These are phyloP conservation scores for Phialocephala subalpina DNA, from an alignment of 2,329 filamentous ascomycete species.

Conservation along the genomic window DNA sequence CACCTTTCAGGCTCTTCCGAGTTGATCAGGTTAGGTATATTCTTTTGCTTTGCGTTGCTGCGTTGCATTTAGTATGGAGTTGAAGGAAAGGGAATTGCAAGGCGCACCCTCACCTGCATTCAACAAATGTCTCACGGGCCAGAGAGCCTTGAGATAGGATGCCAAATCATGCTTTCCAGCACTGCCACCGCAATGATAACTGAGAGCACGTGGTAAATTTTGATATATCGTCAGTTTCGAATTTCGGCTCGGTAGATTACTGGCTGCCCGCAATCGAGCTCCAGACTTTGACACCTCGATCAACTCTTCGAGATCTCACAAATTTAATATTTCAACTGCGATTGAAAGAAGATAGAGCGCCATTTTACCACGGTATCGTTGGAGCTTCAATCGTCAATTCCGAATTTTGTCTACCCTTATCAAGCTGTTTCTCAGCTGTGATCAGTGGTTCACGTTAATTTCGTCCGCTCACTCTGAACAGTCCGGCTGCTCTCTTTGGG, in stretches of 20 bases:
- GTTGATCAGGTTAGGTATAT: background rate
- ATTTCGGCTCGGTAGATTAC: background rate
- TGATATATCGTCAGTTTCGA: background rate
- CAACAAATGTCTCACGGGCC: background rate
- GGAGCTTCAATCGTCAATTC: background rate
- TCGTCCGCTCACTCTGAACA: background rate
- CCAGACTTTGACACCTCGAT: background rate
- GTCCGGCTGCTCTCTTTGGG: too few species aligned
- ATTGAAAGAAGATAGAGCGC: background rate
- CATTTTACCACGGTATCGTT: too few species aligned
- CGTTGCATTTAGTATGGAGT: background rate
- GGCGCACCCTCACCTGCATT: background rate
- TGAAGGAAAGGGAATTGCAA: background rate
- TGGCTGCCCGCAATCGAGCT: background rate
- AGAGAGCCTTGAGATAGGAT: background rate
- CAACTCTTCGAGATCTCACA: background rate
- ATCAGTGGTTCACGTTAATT: background rate
- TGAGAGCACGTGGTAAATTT: background rate
- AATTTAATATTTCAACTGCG: background rate
- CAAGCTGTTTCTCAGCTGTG: background rate
- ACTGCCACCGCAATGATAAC: background rate
- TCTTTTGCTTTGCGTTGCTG: background rate
- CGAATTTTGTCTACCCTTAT: background rate
- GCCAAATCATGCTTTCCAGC: background rate
- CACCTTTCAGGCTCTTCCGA: conserved; percentile 11